phyloP scores from a whole-genome alignment of 192 early-diverging fungal genomes.

The Pilaira anomala region DNA sequence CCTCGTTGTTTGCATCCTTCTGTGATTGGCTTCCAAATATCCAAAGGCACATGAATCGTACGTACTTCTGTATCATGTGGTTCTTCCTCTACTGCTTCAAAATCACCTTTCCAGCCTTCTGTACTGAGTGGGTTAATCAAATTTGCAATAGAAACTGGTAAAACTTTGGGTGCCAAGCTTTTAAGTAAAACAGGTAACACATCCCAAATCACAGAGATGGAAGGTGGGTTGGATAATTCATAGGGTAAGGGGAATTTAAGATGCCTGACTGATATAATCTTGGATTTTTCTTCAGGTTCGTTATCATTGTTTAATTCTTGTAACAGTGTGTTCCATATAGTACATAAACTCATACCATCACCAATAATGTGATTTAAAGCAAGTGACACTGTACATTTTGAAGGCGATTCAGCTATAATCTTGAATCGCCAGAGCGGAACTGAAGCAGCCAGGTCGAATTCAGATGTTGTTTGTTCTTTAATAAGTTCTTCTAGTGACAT shows the following conservation, averaged over 20 bases:
- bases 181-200: constrained; percentile 16
- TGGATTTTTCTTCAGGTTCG: background rate
- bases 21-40: background rate
- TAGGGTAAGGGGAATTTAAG: background rate
- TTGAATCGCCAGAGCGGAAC: constrained; percentile 28
- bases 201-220: constrained; percentile 4
- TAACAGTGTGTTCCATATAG: constrained; percentile 26
- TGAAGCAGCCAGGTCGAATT: constrained; percentile 16
- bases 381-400: constrained; percentile 6
- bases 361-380: constrained; percentile 22
- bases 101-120: constrained; percentile 21
- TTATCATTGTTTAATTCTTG: background rate
- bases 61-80: constrained; percentile 2
- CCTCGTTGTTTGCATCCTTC: background rate
- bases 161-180: background rate
- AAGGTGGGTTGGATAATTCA: constrained; percentile 13
- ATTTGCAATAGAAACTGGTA: constrained; percentile 1
- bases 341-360: constrained; percentile 29
- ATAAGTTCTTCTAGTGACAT: constrained; percentile 5
- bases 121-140: background rate
- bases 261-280: background rate
- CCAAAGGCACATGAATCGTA: background rate
- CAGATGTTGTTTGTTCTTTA: constrained; percentile 5
- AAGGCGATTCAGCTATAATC: background rate
- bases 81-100: constrained; percentile 9